phyloP scores from a whole-genome alignment of 306 rosid genomes.

The Acacia crassicarpa region DNA sequence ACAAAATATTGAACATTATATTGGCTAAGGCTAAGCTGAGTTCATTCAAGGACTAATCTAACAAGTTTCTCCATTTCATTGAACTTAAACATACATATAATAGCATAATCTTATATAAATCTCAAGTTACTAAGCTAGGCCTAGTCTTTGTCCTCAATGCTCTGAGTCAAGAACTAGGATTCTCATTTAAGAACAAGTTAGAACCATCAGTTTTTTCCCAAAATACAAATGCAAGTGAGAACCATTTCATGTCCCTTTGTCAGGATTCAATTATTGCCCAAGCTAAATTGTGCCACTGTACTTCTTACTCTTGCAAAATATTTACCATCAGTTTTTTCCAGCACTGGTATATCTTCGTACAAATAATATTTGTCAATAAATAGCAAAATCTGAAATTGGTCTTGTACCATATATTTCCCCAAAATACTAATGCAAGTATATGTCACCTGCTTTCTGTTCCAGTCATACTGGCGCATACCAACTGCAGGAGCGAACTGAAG shows the following conservation, averaged over 20 bases:
- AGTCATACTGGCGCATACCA: slow-evolving; percentile 76
- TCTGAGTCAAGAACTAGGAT: background rate
- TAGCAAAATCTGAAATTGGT: background rate
- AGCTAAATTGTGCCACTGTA: background rate
- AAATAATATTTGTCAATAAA: slow-evolving; percentile 3
- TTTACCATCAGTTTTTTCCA: background rate
- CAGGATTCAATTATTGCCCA: background rate
- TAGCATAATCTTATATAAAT: background rate
- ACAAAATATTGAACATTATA: background rate
- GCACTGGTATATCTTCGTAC: background rate
- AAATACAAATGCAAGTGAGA: no score
- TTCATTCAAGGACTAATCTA: background rate
- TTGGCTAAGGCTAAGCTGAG: background rate
- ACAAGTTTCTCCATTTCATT: slow-evolving; percentile 2
- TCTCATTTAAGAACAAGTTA: slow-evolving; percentile 1
- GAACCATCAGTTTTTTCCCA: no score
- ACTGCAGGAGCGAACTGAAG: slow-evolving; percentile 94
- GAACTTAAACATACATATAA: background rate
- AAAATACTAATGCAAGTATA: slow-evolving; percentile 8
- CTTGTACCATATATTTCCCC: background rate
- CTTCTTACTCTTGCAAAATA: background rate
- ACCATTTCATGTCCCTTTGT: background rate
- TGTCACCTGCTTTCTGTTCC: slow-evolving; percentile 87
- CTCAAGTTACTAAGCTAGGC: background rate
- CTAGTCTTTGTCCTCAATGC: slow-evolving; percentile 7